These are phyloP conservation scores for Agrocybe pediades DNA, from an alignment of 768 basidiomycete species.

Conservation along the genomic window DNA sequence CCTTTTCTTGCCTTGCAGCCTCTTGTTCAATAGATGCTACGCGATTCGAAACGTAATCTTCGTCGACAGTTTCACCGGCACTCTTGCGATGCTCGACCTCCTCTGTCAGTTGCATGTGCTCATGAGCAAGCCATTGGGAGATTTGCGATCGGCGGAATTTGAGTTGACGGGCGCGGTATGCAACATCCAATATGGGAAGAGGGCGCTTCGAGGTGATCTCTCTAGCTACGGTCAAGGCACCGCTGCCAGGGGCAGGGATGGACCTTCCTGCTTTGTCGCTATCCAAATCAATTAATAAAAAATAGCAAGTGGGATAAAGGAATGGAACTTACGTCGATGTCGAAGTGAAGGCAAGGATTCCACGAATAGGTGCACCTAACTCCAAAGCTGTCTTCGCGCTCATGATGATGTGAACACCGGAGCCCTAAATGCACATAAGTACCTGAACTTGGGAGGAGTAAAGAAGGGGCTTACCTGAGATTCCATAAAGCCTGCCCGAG, in stretches of 20 bases:
- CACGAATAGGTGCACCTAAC: slow-evolving; percentile 91
- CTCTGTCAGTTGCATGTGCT: slow-evolving; percentile 80
- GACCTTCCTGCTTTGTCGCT: slow-evolving; percentile 99
- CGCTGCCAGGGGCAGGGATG: slow-evolving; percentile 94
- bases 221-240: slow-evolving; percentile 86
- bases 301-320: not conserved
- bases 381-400: slow-evolving; percentile 94
- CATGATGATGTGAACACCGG: slow-evolving; percentile 98
- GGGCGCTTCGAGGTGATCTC: slow-evolving; percentile 81
- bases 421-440: slow-evolving; percentile 51
- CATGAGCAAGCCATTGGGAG: slow-evolving; percentile 90
- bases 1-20: slow-evolving; percentile 89
- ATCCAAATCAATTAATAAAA: slow-evolving; percentile 8
- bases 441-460: not conserved
- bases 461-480: slow-evolving; percentile 40
- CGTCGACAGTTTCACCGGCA: slow-evolving; percentile 51
- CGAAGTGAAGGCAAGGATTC: slow-evolving; percentile 92
- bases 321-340: slow-evolving; percentile 79
- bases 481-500: slow-evolving; percentile 99
- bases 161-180: slow-evolving; percentile 92
- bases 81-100: slow-evolving; percentile 68
- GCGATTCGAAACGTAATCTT: slow-evolving; percentile 74
- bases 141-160: slow-evolving; percentile 95
- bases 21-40: slow-evolving; percentile 88
- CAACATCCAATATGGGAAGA: slow-evolving; percentile 77